A percentile compares a stretch with the other conserved stretches of the same genome.
These are phyloP conservation scores for Skeletonema tropicum DNA, from an alignment of 108 stramenopile genomes.

Conservation along the genomic window DNA sequence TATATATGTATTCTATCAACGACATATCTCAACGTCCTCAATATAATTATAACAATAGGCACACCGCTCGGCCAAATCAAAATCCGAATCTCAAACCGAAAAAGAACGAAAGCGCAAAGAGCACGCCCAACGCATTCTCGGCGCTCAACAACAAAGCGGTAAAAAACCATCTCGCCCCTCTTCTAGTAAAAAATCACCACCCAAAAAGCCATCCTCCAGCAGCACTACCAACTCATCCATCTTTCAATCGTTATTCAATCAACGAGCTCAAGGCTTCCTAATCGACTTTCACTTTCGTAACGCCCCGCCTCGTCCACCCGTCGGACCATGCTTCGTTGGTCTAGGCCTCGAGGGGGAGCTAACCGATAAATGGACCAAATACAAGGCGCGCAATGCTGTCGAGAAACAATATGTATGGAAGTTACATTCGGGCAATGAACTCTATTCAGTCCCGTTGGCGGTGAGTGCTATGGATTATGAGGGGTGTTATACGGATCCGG, in stretches of 20 bases:
- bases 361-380: slow-evolving; percentile 62
- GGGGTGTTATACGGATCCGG: slow-evolving; percentile 55
- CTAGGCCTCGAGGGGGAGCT: slow-evolving; percentile 74
- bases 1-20: too few relatives aligned
- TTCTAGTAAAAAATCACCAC: background rate
- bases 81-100: slow-evolving; percentile 65
- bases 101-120: slow-evolving; percentile 80
- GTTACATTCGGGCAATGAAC: slow-evolving; percentile 70
- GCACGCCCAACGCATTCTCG: slow-evolving; percentile 61
- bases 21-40: too few relatives aligned
- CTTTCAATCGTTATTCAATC: slow-evolving; percentile 77
- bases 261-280: slow-evolving; percentile 83
- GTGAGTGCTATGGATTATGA: slow-evolving; percentile 83
- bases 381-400: slow-evolving; percentile 80
- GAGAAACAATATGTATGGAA: slow-evolving; percentile 83
- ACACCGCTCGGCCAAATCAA: slow-evolving; percentile 53
- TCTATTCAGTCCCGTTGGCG: slow-evolving; percentile 75
- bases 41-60: slow-evolving; percentile 35
- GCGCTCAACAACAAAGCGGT: slow-evolving; percentile 33
- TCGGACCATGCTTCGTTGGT: slow-evolving; percentile 88
- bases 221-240: slow-evolving; percentile 29
- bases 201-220: slow-evolving; percentile 10
- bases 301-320: slow-evolving; percentile 89
- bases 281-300: slow-evolving; percentile 85
- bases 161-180: slow-evolving; percentile 1